Conservation (phyloP, 2,329 filamentous ascomycete genomes). For the Fusarium illudens region DNA sequence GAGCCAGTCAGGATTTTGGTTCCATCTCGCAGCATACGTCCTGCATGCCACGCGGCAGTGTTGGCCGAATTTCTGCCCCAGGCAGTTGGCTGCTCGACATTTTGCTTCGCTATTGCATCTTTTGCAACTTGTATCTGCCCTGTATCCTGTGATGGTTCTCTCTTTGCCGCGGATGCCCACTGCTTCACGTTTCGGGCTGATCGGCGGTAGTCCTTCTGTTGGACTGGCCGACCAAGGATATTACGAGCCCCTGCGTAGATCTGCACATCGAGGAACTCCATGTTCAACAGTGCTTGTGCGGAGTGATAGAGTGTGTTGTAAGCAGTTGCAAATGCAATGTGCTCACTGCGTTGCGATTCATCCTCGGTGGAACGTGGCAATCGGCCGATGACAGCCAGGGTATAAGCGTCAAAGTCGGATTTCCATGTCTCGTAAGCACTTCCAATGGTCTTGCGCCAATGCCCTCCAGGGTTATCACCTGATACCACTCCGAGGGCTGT, state of each 20-base stretch:
- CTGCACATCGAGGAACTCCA: constrained; percentile 68
- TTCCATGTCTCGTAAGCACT: constrained; percentile 67
- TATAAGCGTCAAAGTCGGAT: constrained; percentile 63
- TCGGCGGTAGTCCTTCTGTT: constrained; percentile 57
- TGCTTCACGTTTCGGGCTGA: constrained; percentile 60
- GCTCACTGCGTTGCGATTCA: constrained; percentile 28
- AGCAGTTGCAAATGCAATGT: constrained; percentile 55
- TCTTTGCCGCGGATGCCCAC: constrained; percentile 51
- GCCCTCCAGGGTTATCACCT: constrained; percentile 12
- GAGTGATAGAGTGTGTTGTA: constrained; percentile 66
- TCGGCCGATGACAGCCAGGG: constrained; percentile 36
- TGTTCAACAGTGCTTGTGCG: constrained; percentile 63
- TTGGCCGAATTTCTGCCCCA: constrained; percentile 43
- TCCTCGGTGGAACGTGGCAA: constrained; percentile 6
- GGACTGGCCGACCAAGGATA: constrained; percentile 65
- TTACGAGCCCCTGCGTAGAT: constrained; percentile 68
- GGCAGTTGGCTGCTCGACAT: neutral
- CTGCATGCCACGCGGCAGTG: constrained; percentile 62
- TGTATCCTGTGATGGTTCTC: neutral
- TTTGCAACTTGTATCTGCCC: neutral
- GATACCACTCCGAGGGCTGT: constrained; percentile 60
- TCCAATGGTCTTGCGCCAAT: constrained; percentile 61
- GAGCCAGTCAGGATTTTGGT: constrained; percentile 59
- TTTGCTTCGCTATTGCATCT: neutral
- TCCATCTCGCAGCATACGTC: constrained; percentile 59